These are phyloP conservation scores for Epichloe gansuensis DNA, from an alignment of 2,329 filamentous ascomycete genomes.

Conservation along the genomic window DNA sequence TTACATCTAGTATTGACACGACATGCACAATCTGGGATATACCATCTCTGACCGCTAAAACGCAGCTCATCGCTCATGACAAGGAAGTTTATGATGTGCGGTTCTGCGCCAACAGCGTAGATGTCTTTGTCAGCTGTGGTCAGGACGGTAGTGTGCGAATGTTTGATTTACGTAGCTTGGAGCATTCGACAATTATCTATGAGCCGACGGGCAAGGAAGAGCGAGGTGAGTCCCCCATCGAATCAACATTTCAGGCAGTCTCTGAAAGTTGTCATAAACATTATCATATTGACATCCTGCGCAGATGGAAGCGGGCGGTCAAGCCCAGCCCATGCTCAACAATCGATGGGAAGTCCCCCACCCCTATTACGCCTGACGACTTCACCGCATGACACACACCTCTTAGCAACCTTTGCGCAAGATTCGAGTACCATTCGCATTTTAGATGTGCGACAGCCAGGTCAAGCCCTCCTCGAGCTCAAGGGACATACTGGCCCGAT, in stretches of 20 bases:
- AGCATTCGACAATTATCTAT: slow-evolving; percentile 98
- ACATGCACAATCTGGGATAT: slow-evolving; percentile 99
- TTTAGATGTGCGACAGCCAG: slow-evolving; percentile 88
- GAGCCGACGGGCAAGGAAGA: slow-evolving; percentile 84
- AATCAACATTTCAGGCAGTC: neutral
- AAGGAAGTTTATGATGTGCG: slow-evolving; percentile 98
- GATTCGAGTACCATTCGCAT: slow-evolving; percentile 90
- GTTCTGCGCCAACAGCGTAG: slow-evolving; percentile 96
- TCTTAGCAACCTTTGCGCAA: slow-evolving; percentile 92
- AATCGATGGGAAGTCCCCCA: slow-evolving; percentile 64
- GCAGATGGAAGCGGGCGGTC: slow-evolving; percentile 45
- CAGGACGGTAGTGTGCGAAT: slow-evolving; percentile 96
- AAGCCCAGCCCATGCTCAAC: slow-evolving; percentile 63
- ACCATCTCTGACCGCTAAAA: slow-evolving; percentile 92
- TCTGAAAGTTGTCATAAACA: neutral
- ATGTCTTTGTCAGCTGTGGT: slow-evolving; percentile 95
- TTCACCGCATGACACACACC: slow-evolving; percentile 87
- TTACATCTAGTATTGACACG: slow-evolving; percentile 96
- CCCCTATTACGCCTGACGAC: slow-evolving; percentile 72
- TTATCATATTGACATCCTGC: slow-evolving; percentile 9
- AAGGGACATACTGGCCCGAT: slow-evolving; percentile 75
- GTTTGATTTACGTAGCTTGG: slow-evolving; percentile 92
- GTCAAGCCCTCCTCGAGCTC: slow-evolving; percentile 85
- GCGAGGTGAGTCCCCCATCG: slow-evolving; percentile 37
- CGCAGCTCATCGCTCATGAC: slow-evolving; percentile 94